phyloP scores from a whole-genome alignment of 305 asterid genomes.

The Fraxinus ornus region DNA sequence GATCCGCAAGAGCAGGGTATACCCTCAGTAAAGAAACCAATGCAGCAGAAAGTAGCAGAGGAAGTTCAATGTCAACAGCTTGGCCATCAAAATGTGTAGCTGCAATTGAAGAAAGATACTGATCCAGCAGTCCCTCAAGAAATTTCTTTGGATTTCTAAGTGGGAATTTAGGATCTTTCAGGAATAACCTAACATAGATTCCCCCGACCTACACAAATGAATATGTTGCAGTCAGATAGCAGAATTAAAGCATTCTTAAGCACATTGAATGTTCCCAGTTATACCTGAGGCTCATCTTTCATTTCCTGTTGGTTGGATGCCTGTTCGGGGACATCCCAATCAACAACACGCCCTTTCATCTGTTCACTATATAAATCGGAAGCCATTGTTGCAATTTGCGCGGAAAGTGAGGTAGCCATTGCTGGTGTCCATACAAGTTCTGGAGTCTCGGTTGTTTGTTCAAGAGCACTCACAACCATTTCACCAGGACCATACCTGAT shows the following conservation, averaged over 20 bases:
- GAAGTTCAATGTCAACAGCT: conserved; percentile 84
- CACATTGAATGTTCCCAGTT: conserved; percentile 15
- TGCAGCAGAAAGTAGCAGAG: conserved; percentile 96
- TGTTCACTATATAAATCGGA: conserved; percentile 86
- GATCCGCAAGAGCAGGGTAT: conserved; percentile 98
- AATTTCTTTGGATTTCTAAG: conserved; percentile 96
- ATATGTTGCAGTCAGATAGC: conserved; percentile 24
- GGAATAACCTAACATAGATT: conserved; percentile 87
- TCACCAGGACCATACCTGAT: conserved; percentile 99
- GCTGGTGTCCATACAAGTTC: conserved; percentile 99
- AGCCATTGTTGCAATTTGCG: conserved; percentile 95
- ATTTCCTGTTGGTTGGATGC: conserved; percentile 90
- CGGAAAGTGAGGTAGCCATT: conserved; percentile 96
- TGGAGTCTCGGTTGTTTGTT: conserved; percentile 97
- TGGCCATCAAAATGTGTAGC: conserved; percentile 73
- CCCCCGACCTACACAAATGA: conserved; percentile 83
- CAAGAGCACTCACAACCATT: conserved; percentile 86
- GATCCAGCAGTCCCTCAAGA: conserved; percentile 94
- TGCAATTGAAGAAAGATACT: conserved; percentile 92
- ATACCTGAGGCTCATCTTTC: conserved; percentile 99
- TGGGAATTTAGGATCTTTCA: conserved; percentile 98
- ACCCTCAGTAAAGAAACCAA: conserved; percentile 90
- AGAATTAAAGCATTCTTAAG: conserved; percentile 25
- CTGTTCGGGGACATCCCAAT: conserved; percentile 99
- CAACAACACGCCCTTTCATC: conserved; percentile 87